phyloP scores from a whole-genome alignment of 768 basidiomycete species.

The Clathrus columnatus region DNA sequence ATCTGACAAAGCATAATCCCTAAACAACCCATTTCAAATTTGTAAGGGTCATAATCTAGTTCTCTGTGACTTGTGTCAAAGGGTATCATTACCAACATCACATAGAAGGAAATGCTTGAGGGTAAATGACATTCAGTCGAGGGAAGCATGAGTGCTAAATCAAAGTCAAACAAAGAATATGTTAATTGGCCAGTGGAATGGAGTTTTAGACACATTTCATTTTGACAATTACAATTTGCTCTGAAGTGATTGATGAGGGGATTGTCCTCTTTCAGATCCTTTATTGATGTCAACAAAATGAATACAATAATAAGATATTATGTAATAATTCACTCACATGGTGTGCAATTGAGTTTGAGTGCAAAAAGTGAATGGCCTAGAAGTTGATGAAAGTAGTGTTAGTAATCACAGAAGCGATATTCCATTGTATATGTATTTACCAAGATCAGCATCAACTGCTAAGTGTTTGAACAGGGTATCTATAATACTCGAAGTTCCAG shows the following conservation, averaged over 20 bases:
- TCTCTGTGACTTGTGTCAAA: background rate
- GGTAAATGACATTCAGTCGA: background rate
- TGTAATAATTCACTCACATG: background rate
- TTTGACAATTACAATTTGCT: background rate
- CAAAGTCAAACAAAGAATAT: background rate
- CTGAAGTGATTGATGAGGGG: conserved; percentile 10
- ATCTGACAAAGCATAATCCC: background rate
- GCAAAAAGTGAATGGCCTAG: conserved; percentile 11
- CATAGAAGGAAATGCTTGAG: background rate
- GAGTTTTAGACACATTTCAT: background rate
- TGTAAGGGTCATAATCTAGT: background rate
- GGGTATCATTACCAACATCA: background rate
- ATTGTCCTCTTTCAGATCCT: conserved; percentile 12
- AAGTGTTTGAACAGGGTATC: too few species aligned
- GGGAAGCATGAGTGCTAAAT: background rate
- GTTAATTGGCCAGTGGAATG: background rate
- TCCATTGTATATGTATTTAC: too few species aligned
- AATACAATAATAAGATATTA: background rate
- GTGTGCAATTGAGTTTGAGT: conserved; percentile 11
- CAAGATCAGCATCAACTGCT: too few species aligned
- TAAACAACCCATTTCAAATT: background rate
- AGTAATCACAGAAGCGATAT: background rate
- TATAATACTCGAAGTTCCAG: too few species aligned
- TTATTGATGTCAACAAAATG: background rate
- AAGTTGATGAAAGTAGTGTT: background rate